phyloP scores from a whole-genome alignment of 768 basidiomycete species.

The Leccinellum albellum region DNA sequence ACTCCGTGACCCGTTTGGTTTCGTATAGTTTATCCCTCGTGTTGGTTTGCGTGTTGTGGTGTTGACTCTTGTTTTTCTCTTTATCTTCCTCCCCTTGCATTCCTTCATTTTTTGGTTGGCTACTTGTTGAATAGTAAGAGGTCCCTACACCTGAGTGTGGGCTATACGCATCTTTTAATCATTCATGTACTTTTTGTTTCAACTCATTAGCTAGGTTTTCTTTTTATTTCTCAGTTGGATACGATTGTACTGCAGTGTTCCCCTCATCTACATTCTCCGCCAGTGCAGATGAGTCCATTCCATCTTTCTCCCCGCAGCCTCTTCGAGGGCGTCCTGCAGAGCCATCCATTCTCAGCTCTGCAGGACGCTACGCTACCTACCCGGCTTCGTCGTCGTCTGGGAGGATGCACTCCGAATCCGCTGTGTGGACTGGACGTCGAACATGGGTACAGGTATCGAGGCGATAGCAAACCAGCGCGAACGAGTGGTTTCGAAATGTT shows the following conservation, averaged over 20 bases:
- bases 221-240: background rate
- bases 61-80: background rate
- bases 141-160: background rate
- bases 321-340: slow-evolving; percentile 8
- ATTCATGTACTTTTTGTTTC: background rate
- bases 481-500: slow-evolving; percentile 41
- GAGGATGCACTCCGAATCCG: slow-evolving; percentile 12
- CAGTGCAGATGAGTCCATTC: background rate
- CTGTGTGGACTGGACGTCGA: slow-evolving; percentile 8
- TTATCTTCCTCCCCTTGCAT: background rate
- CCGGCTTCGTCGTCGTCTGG: slow-evolving; percentile 11
- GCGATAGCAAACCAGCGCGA: slow-evolving; percentile 36
- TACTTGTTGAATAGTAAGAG: background rate
- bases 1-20: background rate
- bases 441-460: background rate
- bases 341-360: slow-evolving; percentile 8
- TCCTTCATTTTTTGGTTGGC: background rate
- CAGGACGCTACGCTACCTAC: background rate
- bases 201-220: background rate
- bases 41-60: slow-evolving; percentile 1
- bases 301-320: background rate
- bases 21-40: background rate
- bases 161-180: slow-evolving; percentile 14
- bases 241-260: background rate
- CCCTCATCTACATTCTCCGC: background rate